These are phyloP conservation scores for Cyamopsis tetragonoloba DNA, from an alignment of 306 rosid species.

Conservation along the genomic window DNA sequence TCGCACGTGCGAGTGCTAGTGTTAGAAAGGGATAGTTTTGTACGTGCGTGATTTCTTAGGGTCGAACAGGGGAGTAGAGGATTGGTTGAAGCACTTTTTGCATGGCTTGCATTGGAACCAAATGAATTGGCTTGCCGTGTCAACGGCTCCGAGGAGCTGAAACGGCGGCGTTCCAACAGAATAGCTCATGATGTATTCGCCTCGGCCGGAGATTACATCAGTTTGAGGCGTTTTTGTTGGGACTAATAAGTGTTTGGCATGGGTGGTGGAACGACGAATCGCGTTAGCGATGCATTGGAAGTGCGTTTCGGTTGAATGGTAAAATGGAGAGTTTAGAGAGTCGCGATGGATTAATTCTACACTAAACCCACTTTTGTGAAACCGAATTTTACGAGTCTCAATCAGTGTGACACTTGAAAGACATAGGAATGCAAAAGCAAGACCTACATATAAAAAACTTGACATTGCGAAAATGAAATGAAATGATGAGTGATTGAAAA, in stretches of 20 bases:
- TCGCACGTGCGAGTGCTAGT: background rate
- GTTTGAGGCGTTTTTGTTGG: background rate
- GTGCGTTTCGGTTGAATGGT: conserved; percentile 23
- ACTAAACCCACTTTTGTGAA: background rate
- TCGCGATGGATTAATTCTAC: conserved; percentile 45
- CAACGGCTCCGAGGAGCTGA: conserved; percentile 31
- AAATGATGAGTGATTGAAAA: too few relatives aligned
- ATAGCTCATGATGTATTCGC: conserved; percentile 43
- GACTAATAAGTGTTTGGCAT: background rate
- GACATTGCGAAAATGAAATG: background rate
- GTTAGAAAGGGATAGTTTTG: background rate
- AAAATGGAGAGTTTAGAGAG: conserved; percentile 43
- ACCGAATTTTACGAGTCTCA: too few relatives aligned
- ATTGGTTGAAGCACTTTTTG: conserved; percentile 32
- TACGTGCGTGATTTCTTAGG: conserved; percentile 40
- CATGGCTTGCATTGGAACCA: conserved; percentile 70
- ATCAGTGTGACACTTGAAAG: background rate
- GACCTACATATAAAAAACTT: background rate
- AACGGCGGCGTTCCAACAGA: conserved; percentile 55
- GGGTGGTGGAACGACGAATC: conserved; percentile 36
- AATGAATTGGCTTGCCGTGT: conserved; percentile 53
- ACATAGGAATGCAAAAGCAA: background rate
- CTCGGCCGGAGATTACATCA: background rate
- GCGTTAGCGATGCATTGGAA: conserved; percentile 31
- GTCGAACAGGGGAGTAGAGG: conserved; percentile 34